A percentile compares a stretch with the other conserved stretches of the same genome.
These are phyloP conservation scores for Skeletonema marinoi DNA, from an alignment of 108 stramenopile genomes.

Conservation along the genomic window DNA sequence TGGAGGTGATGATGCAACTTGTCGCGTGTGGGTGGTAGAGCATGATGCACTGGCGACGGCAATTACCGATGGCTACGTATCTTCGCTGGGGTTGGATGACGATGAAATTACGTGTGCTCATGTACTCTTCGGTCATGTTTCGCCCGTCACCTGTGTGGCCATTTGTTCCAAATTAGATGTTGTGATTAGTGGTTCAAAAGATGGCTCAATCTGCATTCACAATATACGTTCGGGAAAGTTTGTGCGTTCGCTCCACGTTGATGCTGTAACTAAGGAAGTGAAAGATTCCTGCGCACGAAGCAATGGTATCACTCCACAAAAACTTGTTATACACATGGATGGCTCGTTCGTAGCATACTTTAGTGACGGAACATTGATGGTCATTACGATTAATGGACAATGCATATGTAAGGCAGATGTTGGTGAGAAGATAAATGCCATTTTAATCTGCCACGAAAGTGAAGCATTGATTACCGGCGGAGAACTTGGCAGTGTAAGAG, in stretches of 20 bases:
- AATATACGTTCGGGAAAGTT: slow-evolving; percentile 71
- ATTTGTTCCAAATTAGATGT: slow-evolving; percentile 74
- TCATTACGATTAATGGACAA: slow-evolving; percentile 74
- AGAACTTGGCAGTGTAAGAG: slow-evolving; percentile 61
- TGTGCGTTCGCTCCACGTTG: slow-evolving; percentile 60
- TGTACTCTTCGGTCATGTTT: slow-evolving; percentile 72
- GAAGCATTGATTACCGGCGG: slow-evolving; percentile 83
- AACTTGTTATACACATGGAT: slow-evolving; percentile 60
- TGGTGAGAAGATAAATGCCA: slow-evolving; percentile 73
- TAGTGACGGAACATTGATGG: slow-evolving; percentile 58
- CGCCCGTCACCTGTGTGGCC: slow-evolving; percentile 66
- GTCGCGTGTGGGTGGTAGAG: slow-evolving; percentile 80
- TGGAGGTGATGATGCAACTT: slow-evolving; percentile 82
- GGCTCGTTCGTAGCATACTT: slow-evolving; percentile 70
- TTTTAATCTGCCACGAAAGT: slow-evolving; percentile 63
- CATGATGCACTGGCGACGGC: slow-evolving; percentile 69
- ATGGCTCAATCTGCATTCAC: slow-evolving; percentile 77
- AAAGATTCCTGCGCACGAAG: slow-evolving; percentile 31
- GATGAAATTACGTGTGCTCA: slow-evolving; percentile 57
- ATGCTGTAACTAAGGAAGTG: slow-evolving; percentile 30
- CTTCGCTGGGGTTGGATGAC: slow-evolving; percentile 55
- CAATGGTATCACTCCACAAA: slow-evolving; percentile 43
- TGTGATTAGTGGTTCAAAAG: slow-evolving; percentile 65
- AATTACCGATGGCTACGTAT: slow-evolving; percentile 75
- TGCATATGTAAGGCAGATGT: slow-evolving; percentile 45